phyloP scores from a whole-genome alignment of 345 rosid species.

The Bruguiera gymnorhiza region DNA sequence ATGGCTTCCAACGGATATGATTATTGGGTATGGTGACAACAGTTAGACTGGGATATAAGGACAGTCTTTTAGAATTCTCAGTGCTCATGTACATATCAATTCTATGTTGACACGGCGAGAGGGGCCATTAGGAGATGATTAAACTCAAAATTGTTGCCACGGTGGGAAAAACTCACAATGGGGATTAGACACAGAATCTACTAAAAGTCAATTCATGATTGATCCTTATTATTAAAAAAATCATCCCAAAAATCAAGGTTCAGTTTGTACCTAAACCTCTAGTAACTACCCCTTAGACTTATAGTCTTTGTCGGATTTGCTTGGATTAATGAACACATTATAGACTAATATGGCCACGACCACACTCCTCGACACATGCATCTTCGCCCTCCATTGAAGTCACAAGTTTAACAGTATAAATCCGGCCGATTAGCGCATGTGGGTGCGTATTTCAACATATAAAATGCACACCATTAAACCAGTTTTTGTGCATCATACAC shows the following conservation, averaged over 20 bases:
- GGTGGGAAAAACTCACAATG: constrained; percentile 14
- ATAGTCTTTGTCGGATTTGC: constrained; percentile 29
- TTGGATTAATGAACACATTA: neutral
- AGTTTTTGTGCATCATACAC: no score
- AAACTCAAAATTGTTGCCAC: constrained; percentile 3
- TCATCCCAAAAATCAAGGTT: constrained; percentile 56
- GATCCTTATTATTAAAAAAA: constrained; percentile 4
- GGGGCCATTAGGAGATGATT: neutral
- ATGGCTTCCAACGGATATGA: constrained; percentile 4
- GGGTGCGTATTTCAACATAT: no score
- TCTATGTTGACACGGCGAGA: no score
- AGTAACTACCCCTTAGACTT: constrained; percentile 27
- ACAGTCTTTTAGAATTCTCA: neutral
- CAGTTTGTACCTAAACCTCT: constrained; percentile 21
- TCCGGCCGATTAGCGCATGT: no score
- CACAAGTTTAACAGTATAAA: neutral
- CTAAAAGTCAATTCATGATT: constrained; percentile 21
- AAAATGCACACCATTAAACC: no score
- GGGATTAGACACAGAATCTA: constrained; percentile 8
- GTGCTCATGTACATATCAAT: no score
- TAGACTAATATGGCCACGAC: neutral
- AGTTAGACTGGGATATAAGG: neutral
- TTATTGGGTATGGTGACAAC: constrained; percentile 13
- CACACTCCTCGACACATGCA: neutral
- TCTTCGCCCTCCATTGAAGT: neutral